A percentile compares a stretch with the other conserved stretches of the same genome.
phyloP scores from a whole-genome alignment of 2,329 filamentous ascomycete species.

The Ophiostoma australiae region DNA sequence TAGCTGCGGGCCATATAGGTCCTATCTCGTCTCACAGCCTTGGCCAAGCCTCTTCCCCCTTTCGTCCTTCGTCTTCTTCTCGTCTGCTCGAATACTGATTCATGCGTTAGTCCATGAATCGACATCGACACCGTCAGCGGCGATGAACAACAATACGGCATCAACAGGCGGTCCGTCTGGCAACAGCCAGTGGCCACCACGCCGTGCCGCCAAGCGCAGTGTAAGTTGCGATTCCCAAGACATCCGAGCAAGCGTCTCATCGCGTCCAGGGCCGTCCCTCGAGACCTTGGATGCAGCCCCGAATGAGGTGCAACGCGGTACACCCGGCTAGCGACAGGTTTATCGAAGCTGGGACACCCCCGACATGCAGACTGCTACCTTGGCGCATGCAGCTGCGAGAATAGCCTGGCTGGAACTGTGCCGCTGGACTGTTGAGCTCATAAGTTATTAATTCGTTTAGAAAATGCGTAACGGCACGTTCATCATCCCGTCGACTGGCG shows the following conservation, averaged over 20 bases:
- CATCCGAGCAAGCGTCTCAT: background rate
- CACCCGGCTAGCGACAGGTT: background rate
- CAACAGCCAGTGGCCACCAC: conserved; percentile 40
- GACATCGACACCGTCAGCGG: conserved; percentile 6
- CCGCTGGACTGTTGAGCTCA: background rate
- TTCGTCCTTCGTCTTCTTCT: background rate
- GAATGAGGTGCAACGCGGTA: conserved; percentile 1
- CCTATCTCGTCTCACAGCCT: conserved; percentile 15
- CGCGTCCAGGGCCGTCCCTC: background rate
- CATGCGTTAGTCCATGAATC: background rate
- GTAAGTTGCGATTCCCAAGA: conserved; percentile 34
- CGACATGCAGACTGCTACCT: background rate
- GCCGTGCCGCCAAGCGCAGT: conserved; percentile 43
- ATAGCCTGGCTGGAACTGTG: background rate
- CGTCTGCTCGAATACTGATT: background rate
- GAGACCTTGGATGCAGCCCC: background rate
- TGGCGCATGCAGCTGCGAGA: background rate
- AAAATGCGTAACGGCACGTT: conserved; percentile 81
- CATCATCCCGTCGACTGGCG: conserved; percentile 79
- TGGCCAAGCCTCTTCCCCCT: conserved; percentile 11
- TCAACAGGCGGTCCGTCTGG: conserved; percentile 14
- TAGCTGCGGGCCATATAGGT: background rate
- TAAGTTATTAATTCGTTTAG: conserved; percentile 35
- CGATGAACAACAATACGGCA: conserved; percentile 34
- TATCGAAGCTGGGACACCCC: background rate